Conservation (phyloP, 306 rosid species). For the Castanea crenata region DNA sequence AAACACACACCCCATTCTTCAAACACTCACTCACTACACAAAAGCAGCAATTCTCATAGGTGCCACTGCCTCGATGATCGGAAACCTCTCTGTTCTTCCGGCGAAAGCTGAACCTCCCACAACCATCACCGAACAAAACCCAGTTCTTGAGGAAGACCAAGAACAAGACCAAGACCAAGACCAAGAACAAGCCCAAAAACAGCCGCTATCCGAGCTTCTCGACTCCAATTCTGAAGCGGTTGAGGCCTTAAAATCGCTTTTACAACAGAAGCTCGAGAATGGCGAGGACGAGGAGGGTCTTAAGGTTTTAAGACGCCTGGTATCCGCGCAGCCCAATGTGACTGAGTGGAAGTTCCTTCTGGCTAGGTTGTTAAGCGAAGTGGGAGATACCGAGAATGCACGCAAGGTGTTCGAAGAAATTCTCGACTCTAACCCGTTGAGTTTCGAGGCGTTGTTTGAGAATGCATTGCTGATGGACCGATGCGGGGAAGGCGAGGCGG, state of each 20-base stretch:
- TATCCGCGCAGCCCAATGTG: constrained; percentile 54
- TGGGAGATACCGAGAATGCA: constrained; percentile 49
- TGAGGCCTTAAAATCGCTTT: constrained; percentile 62
- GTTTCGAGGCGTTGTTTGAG: constrained; percentile 81
- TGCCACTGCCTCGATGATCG: constrained; percentile 43
- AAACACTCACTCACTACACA: constrained; percentile 43
- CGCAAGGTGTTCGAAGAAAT: constrained; percentile 64
- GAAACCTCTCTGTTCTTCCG: constrained; percentile 40
- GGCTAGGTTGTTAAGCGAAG: constrained; percentile 55
- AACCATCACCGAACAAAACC: constrained; percentile 27
- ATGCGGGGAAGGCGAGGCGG: constrained; percentile 68
- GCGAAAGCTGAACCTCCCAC: constrained; percentile 64
- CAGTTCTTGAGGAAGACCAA: constrained; percentile 18
- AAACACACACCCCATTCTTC: constrained; percentile 22
- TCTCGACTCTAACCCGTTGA: constrained; percentile 48
- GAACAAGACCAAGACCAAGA: constrained; percentile 7
- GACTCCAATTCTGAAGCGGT: constrained; percentile 58
- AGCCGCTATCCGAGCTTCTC: constrained; percentile 57
- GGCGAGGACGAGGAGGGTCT: constrained; percentile 77
- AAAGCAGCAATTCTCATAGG: constrained; percentile 59
- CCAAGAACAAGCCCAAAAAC: not conserved
- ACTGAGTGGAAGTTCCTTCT: constrained; percentile 78
- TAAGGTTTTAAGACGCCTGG: constrained; percentile 48
- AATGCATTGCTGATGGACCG: constrained; percentile 86
- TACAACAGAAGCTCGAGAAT: constrained; percentile 74